phyloP scores from a whole-genome alignment of 805 yeast genomes.

The Saturnispora serradocipensis region DNA sequence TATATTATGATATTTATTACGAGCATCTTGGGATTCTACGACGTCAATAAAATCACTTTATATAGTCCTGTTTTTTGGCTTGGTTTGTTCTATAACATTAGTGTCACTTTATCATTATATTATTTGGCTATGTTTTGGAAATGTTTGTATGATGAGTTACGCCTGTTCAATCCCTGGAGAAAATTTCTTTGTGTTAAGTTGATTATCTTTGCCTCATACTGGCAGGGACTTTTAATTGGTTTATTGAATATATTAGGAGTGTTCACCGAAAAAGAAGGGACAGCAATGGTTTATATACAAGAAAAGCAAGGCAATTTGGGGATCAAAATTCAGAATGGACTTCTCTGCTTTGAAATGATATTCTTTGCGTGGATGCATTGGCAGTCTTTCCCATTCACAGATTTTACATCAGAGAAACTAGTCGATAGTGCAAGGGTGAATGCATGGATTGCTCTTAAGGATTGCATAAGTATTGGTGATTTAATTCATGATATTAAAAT shows the following conservation, averaged over 20 bases:
- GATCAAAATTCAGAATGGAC: conserved; percentile 63
- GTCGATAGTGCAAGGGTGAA: conserved; percentile 66
- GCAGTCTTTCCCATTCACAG: conserved; percentile 70
- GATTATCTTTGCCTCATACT: conserved; percentile 93
- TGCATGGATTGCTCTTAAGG: conserved; percentile 57
- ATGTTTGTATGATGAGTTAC: conserved; percentile 69
- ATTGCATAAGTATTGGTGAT: conserved; percentile 71
- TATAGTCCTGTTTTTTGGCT: conserved; percentile 53
- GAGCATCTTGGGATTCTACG: conserved; percentile 40
- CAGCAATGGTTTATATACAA: conserved; percentile 23
- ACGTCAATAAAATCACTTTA: conserved; percentile 40
- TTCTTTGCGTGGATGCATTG: conserved; percentile 86
- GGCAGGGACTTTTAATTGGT: conserved; percentile 76
- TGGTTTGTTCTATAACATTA: conserved; percentile 61
- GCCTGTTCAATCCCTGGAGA: conserved; percentile 79
- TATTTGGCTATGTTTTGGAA: conserved; percentile 88
- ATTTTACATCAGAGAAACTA: conserved; percentile 50
- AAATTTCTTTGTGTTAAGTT: conserved; percentile 88
- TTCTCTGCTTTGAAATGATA: conserved; percentile 75
- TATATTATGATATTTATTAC: conserved; percentile 44
- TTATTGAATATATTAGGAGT: conserved; percentile 40
- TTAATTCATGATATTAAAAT: conserved; percentile 65
- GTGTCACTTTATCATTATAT: conserved; percentile 76
- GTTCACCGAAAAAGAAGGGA: conserved; percentile 26
- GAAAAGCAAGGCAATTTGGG: conserved; percentile 20